Evolutionary conservation across 1,284 basidiomycete species (phyloP).

Genomic region (Jaminaea rosea): DNA sequence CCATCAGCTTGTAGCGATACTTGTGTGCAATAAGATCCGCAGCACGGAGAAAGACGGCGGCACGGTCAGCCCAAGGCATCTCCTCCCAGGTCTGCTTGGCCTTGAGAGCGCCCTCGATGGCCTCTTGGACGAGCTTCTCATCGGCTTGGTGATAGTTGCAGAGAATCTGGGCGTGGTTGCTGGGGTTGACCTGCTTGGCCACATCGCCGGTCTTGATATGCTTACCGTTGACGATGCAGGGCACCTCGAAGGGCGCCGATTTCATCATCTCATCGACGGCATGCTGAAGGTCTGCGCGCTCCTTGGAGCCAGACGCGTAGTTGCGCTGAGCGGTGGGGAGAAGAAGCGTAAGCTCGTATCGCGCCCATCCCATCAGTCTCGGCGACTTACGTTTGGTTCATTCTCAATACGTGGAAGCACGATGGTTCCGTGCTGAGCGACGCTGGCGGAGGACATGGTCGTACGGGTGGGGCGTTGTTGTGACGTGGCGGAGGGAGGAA

Average conservation of each 20-base stretch:
- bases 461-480: background rate
- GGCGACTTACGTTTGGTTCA: slow-evolving; percentile 32
- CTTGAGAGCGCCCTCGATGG: slow-evolving; percentile 78
- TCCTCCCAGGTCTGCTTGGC: slow-evolving; percentile 84
- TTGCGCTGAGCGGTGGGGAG: slow-evolving; percentile 47
- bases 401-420: slow-evolving; percentile 37
- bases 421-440: slow-evolving; percentile 18
- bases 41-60: slow-evolving; percentile 87
- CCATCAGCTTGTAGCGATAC: slow-evolving; percentile 83
- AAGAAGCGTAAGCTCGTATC: background rate
- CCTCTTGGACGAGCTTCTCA: slow-evolving; percentile 56
- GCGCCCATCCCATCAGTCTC: background rate
- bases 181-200: slow-evolving; percentile 47
- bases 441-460: slow-evolving; percentile 2
- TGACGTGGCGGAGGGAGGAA: background rate
- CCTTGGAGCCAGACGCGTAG: slow-evolving; percentile 71
- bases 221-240: slow-evolving; percentile 83
- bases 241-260: slow-evolving; percentile 78
- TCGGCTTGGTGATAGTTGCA: slow-evolving; percentile 86
- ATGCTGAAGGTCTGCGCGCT: slow-evolving; percentile 66
- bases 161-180: slow-evolving; percentile 61
- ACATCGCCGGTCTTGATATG: slow-evolving; percentile 73
- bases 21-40: slow-evolving; percentile 80
- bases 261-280: slow-evolving; percentile 73
- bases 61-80: slow-evolving; percentile 89